These are phyloP conservation scores for Cladophialophora chaetospira DNA, from an alignment of 2,329 filamentous ascomycete species.

Conservation along the genomic window DNA sequence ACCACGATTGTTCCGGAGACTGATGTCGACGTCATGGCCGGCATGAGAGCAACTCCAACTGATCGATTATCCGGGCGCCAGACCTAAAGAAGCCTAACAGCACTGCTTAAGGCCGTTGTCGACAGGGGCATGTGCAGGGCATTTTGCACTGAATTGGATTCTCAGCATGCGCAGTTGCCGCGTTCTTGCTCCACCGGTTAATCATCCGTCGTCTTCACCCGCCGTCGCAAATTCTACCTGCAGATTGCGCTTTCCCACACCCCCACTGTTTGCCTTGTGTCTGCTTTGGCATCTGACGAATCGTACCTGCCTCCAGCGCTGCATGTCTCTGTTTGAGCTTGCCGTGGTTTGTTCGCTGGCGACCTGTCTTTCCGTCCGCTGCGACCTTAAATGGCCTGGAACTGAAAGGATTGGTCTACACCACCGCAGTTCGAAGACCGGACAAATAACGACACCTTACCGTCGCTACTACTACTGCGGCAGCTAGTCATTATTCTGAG, in stretches of 20 bases:
- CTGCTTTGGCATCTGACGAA: slow-evolving; percentile 9
- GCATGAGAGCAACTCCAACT: neutral
- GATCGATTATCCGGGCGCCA: slow-evolving; percentile 8
- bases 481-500: neutral
- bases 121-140: neutral
- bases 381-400: neutral
- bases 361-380: slow-evolving; percentile 4
- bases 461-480: slow-evolving; percentile 15
- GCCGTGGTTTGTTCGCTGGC: neutral
- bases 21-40: slow-evolving; percentile 5
- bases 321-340: slow-evolving; percentile 9
- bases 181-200: slow-evolving; percentile 10
- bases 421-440: neutral
- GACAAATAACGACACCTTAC: slow-evolving; percentile 13
- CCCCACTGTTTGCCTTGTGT: neutral
- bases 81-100: slow-evolving; percentile 5
- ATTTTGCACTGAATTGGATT: neutral
- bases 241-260: neutral
- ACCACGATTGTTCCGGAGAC: slow-evolving; percentile 1
- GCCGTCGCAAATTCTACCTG: slow-evolving; percentile 4
- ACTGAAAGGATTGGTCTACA: neutral
- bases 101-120: neutral
- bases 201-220: neutral
- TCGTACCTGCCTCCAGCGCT: slow-evolving; percentile 9
- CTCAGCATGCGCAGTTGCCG: slow-evolving; percentile 6